A percentile compares a stretch with the other conserved stretches of the same genome.
phyloP scores from a whole-genome alignment of 257 asterid genomes.

The Echium plantagineum region DNA sequence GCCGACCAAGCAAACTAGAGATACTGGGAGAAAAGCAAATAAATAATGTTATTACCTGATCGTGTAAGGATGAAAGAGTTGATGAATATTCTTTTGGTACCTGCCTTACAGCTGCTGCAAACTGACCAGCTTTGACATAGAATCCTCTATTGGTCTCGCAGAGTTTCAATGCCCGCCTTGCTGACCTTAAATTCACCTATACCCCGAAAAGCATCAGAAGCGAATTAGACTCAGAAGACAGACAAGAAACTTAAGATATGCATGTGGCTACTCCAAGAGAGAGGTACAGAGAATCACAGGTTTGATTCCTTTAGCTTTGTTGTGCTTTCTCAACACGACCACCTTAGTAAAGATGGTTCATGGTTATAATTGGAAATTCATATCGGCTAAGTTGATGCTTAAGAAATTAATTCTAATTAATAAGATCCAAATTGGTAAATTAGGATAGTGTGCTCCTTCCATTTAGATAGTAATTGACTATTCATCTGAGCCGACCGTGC shows the following conservation, averaged over 20 bases:
- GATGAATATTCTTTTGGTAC: conserved; percentile 85
- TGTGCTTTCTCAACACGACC: too few species aligned
- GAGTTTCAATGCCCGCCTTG: conserved; percentile 47
- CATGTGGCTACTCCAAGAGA: too few species aligned
- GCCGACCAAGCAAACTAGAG: neutral
- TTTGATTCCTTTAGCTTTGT: too few species aligned
- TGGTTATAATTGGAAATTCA: too few species aligned
- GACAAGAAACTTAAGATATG: neutral
- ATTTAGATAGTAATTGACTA: too few species aligned
- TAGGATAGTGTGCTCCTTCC: too few species aligned
- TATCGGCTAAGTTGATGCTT: too few species aligned
- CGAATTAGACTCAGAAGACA: neutral
- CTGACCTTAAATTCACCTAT: conserved; percentile 80
- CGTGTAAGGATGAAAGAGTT: conserved; percentile 74
- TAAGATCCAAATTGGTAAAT: too few species aligned
- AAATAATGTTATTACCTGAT: conserved; percentile 43
- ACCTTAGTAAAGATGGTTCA: too few species aligned
- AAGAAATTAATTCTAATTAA: too few species aligned
- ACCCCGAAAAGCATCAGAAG: conserved; percentile 10
- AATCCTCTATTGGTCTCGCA: conserved; percentile 83
- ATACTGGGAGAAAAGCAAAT: neutral
- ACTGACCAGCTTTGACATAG: conserved; percentile 95
- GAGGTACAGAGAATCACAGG: too few species aligned
- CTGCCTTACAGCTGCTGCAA: conserved; percentile 71
- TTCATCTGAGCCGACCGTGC: too few species aligned